Percentiles rank a stretch among this genome's conserved stretches.
These are phyloP conservation scores for Malbranchea cinnamomea DNA, from an alignment of 2,329 filamentous ascomycete genomes.

Conservation along the genomic window DNA sequence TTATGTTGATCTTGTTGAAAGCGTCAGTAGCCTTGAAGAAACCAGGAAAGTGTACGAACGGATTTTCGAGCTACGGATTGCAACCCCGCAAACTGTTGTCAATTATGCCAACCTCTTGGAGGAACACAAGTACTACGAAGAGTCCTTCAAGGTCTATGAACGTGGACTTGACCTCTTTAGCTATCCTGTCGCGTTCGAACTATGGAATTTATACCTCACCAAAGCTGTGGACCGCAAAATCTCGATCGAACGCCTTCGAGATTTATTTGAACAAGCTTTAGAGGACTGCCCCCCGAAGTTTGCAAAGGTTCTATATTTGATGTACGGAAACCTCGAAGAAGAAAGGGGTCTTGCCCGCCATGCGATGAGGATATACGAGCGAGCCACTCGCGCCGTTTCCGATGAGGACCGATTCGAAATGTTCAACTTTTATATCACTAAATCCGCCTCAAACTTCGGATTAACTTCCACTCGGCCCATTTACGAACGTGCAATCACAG, in stretches of 20 bases:
- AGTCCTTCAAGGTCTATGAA: constrained; percentile 96
- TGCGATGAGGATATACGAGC: constrained; percentile 98
- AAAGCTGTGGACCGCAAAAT: constrained; percentile 96
- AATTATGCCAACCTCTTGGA: constrained; percentile 95
- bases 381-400: constrained; percentile 82
- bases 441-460: constrained; percentile 95
- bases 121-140: constrained; percentile 88
- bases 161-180: constrained; percentile 94
- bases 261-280: constrained; percentile 92
- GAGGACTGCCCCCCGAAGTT: constrained; percentile 92
- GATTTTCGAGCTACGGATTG: constrained; percentile 95
- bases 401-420: constrained; percentile 92
- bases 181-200: constrained; percentile 93
- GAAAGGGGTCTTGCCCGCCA: constrained; percentile 86
- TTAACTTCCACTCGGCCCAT: constrained; percentile 87
- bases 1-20: constrained; percentile 95
- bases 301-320: constrained; percentile 87
- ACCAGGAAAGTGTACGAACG: constrained; percentile 90
- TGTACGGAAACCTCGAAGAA: constrained; percentile 97
- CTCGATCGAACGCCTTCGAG: constrained; percentile 80
- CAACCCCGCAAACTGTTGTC: constrained; percentile 94
- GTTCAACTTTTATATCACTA: constrained; percentile 99
- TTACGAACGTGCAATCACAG: constrained; percentile 88
- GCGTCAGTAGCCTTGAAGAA: constrained; percentile 78
- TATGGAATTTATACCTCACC: constrained; percentile 96